Conservation (phyloP, 2,329 filamentous ascomycete genomes). For the Paracoccidioides brasiliensis region DNA sequence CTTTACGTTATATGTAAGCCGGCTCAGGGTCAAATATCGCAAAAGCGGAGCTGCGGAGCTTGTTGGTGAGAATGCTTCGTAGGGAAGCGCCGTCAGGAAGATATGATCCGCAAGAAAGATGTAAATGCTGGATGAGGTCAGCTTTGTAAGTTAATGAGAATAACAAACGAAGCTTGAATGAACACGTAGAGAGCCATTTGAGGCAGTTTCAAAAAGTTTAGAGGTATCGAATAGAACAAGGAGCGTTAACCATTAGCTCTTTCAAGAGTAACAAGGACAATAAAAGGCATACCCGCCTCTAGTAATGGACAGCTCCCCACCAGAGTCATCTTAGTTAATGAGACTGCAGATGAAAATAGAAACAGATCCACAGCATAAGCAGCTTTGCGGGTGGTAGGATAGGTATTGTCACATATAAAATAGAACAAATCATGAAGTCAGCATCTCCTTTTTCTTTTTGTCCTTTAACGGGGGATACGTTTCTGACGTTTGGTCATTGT, state of each 20-base stretch:
- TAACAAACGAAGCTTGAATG: not conserved
- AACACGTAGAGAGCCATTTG: not conserved
- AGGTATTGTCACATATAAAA: not conserved
- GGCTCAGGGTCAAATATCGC: not conserved
- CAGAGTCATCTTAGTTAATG: not conserved
- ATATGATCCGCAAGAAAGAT: not conserved
- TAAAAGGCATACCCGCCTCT: not conserved
- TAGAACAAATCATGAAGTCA: not conserved
- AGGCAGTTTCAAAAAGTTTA: not conserved
- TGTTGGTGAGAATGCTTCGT: not conserved
- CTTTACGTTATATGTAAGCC: not conserved
- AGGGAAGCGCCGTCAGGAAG: not conserved
- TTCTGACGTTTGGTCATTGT: not conserved
- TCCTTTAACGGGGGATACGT: not conserved
- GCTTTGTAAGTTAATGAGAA: not conserved
- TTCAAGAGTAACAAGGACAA: not conserved
- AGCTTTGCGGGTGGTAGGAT: not conserved
- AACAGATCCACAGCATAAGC: not conserved
- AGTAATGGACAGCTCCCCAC: not conserved
- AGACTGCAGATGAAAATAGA: not conserved
- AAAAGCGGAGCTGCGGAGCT: not conserved
- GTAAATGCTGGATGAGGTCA: not conserved
- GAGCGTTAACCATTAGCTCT: not conserved
- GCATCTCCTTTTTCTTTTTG: not conserved
- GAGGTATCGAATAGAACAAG: not conserved